These are phyloP conservation scores for Articulospora tetracladia DNA, from an alignment of 495 filamentous ascomycete genomes.

Conservation along the genomic window DNA sequence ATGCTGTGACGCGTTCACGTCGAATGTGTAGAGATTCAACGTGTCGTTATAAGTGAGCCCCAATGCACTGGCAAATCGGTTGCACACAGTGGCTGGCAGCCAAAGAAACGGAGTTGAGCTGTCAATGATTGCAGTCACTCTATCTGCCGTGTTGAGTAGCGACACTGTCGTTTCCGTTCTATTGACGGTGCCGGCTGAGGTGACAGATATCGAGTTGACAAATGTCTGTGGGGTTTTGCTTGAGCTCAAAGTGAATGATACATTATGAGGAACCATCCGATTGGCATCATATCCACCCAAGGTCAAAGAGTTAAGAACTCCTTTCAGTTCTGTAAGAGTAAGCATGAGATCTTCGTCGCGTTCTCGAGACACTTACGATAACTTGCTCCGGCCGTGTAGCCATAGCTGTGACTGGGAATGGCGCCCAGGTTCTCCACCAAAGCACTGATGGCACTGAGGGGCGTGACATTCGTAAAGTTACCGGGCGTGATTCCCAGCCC, in stretches of 20 bases:
- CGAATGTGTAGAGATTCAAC: slow-evolving; percentile 43
- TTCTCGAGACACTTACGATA: slow-evolving; percentile 41
- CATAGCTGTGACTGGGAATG: slow-evolving; percentile 61
- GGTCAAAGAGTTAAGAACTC: slow-evolving; percentile 51
- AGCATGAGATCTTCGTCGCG: neutral
- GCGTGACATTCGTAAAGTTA: slow-evolving; percentile 34
- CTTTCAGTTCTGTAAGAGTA: slow-evolving; percentile 36
- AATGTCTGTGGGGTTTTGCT: slow-evolving; percentile 45
- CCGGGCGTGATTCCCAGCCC: slow-evolving; percentile 49
- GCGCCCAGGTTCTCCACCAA: slow-evolving; percentile 45
- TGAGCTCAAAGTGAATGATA: slow-evolving; percentile 48
- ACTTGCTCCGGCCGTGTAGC: slow-evolving; percentile 63
- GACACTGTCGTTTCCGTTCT: slow-evolving; percentile 37
- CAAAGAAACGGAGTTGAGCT: slow-evolving; percentile 65
- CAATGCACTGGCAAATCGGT: slow-evolving; percentile 55
- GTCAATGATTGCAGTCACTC: slow-evolving; percentile 55
- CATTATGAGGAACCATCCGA: slow-evolving; percentile 51
- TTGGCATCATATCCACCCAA: slow-evolving; percentile 62
- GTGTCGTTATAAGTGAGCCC: slow-evolving; percentile 53
- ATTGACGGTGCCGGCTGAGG: slow-evolving; percentile 28
- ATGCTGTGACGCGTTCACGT: slow-evolving; percentile 28
- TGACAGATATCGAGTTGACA: slow-evolving; percentile 51
- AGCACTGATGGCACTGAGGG: slow-evolving; percentile 27
- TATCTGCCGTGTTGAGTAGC: slow-evolving; percentile 41
- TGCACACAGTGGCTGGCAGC: slow-evolving; percentile 59